These are phyloP conservation scores for Dactylellina haptotyla DNA, from an alignment of 2,329 filamentous ascomycete species.

Conservation along the genomic window DNA sequence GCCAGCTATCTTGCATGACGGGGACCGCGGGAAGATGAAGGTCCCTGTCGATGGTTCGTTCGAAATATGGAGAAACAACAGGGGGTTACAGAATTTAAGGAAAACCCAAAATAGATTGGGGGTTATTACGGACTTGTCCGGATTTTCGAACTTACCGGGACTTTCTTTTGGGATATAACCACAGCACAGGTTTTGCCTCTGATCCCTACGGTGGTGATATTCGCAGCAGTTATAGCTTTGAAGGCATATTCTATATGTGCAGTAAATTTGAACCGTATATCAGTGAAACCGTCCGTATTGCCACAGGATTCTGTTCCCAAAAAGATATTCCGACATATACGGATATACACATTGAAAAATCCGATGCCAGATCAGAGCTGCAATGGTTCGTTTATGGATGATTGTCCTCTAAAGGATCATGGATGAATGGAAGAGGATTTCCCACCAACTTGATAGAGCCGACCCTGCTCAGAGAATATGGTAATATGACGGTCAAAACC, in stretches of 20 bases:
- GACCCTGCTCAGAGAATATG: constrained; percentile 98
- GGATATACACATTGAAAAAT: constrained; percentile 15
- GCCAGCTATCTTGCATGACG: constrained; percentile 51
- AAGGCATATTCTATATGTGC: constrained; percentile 90
- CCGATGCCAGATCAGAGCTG: constrained; percentile 40
- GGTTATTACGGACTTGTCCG: constrained; percentile 54
- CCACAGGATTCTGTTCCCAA: constrained; percentile 4
- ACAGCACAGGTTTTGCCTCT: constrained; percentile 97
- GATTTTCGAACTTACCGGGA: constrained; percentile 75
- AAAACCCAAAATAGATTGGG: constrained; percentile 55
- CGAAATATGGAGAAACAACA: constrained; percentile 8
- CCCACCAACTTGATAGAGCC: constrained; percentile 99
- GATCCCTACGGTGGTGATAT: constrained; percentile 94
- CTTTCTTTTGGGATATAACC: constrained; percentile 98
- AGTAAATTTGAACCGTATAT: no score
- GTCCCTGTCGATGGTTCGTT: constrained; percentile 40
- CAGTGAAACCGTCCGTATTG: constrained; percentile 25
- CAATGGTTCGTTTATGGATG: constrained; percentile 36
- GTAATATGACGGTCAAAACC: constrained; percentile 99
- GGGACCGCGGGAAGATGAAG: constrained; percentile 39
- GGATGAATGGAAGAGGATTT: constrained; percentile 57
- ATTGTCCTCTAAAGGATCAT: constrained; percentile 21
- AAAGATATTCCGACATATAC: constrained; percentile 31
- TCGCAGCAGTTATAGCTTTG: constrained; percentile 98
- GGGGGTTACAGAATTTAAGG: background rate